Evolutionary conservation across 805 yeast species (phyloP), one percentile per base, ranked within the genome.

Genomic region (Pichia cabralensis): DNA sequence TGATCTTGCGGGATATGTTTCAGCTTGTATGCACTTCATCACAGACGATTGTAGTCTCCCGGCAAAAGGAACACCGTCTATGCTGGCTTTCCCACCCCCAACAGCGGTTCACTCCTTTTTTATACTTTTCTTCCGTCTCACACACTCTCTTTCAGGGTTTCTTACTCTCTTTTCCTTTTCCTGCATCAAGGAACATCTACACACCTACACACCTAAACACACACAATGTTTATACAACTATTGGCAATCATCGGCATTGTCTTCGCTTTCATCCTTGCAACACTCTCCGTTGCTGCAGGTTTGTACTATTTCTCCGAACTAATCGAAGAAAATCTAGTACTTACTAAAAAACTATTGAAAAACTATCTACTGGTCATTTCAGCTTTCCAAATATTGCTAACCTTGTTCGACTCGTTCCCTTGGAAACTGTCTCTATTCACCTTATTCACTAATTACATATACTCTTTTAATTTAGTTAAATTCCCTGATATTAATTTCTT

Each of bases 251-350:
- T 67, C 3, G 92, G 92, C 12, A 62, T 72, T 1, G 55, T 73
- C 0, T 49, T 67, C 1, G 92, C 88, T 3, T 79, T 80, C 45
- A 47, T 71, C 2, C 68, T 74, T 36, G 62, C 75, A 34, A 75
- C 81, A 0, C 59, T 76, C 22, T 71, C 67, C 10, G 61, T 64
- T n/a, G 96, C 97, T 0, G 82, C 95, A 2, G 97, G 95, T 0
- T 63, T 92, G 22, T 92, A 86, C 63, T 88, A 86, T 49, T 65
- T 89, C 25, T 82, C 95, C 8, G 98, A 92, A 53, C 60, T 86
- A 22, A 94, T 92, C 12, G 98, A 92, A 53, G 96, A 88, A 50
- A 89, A 92, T 55, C 71, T 94, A 9, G 2, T 16, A 8, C 9
- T 61, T 81, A 14, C 64, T 10, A 8, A n/a, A 8, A 22, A 12